Percentiles rank a stretch among this genome's conserved stretches.
These are phyloP conservation scores for Botryosphaeria dothidea DNA, from an alignment of 2,329 filamentous ascomycete species.

Conservation along the genomic window DNA sequence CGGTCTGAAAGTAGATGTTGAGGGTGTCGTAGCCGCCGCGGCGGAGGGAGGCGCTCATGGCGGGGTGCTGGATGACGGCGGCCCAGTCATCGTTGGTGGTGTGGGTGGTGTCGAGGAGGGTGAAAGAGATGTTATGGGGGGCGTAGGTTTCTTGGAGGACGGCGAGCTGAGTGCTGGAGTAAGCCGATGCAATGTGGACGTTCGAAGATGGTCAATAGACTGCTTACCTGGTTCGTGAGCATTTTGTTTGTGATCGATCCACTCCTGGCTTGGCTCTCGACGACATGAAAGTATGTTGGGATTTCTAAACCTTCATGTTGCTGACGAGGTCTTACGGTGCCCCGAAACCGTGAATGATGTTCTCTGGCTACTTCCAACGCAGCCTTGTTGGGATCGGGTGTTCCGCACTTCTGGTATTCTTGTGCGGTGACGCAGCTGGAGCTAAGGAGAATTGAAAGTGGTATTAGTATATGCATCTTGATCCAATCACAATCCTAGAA, in stretches of 20 bases:
- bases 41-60: conserved; percentile 56
- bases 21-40: conserved; percentile 55
- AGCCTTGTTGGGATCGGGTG: not conserved
- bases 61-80: conserved; percentile 46
- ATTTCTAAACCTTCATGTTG: conserved; percentile 23
- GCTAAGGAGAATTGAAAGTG: not conserved
- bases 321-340: not conserved
- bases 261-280: conserved; percentile 38
- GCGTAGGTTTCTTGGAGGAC: conserved; percentile 46
- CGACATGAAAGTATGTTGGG: conserved; percentile 48
- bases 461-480: not conserved
- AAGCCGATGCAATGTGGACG: not conserved
- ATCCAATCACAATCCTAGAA: not conserved
- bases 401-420: not conserved
- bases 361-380: not conserved
- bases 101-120: conserved; percentile 49
- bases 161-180: conserved; percentile 17
- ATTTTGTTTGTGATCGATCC: conserved; percentile 42
- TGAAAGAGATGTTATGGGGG: conserved; percentile 54
- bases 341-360: not conserved
- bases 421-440: not conserved
- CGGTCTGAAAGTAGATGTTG: conserved; percentile 62
- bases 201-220: no score
- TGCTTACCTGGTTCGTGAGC: not conserved
- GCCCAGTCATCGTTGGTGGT: conserved; percentile 59